Percentiles rank a stretch among this genome's conserved stretches.
Conservation (phyloP, 306 rosid species). For the Citrullus mucosospermus region DNA sequence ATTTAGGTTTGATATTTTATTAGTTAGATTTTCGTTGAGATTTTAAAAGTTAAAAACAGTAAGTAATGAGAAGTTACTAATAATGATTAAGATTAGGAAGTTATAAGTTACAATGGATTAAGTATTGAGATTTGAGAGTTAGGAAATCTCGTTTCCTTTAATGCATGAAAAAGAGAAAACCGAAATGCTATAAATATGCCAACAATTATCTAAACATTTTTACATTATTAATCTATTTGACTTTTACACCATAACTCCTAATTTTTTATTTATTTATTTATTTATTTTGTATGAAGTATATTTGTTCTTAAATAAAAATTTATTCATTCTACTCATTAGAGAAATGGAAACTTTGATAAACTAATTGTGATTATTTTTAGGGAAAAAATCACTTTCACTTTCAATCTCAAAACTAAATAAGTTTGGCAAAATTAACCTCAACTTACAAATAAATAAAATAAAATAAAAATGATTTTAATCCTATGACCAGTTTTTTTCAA, state of each 20-base stretch:
- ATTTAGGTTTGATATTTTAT: neutral
- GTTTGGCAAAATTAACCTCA: too few relatives aligned
- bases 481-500: too few relatives aligned
- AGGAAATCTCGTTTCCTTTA: neutral
- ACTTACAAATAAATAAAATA: too few relatives aligned
- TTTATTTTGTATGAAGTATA: neutral
- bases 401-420: too few relatives aligned
- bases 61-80: neutral
- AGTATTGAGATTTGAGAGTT: constrained; percentile 1
- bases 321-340: too few relatives aligned
- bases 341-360: too few relatives aligned
- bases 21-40: neutral
- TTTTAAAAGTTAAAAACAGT: neutral
- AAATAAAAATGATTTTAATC: too few relatives aligned
- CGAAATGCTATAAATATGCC: neutral
- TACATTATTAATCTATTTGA: constrained; percentile 2
- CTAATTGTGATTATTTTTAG: too few relatives aligned
- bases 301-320: neutral
- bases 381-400: too few relatives aligned
- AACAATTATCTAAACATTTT: neutral
- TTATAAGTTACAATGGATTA: neutral
- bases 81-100: neutral
- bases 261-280: neutral
- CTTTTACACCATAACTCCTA: neutral
- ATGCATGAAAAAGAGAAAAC: neutral